phyloP scores from a whole-genome alignment of 192 early-diverging fungal genomes.

The Backusella tarrabulga region DNA sequence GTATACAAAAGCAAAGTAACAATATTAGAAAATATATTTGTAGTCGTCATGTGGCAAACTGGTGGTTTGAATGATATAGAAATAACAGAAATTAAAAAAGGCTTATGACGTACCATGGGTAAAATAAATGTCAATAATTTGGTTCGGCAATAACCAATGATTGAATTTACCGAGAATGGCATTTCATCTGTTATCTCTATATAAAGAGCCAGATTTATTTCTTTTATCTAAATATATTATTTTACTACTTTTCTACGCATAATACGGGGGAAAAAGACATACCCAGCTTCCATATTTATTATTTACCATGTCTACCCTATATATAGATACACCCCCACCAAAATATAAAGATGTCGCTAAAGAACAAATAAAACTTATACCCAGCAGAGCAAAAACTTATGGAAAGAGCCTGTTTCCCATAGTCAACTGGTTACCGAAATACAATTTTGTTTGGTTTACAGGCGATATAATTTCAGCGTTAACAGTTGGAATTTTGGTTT shows the following conservation, averaged over 20 bases:
- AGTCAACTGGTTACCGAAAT: conserved; percentile 47
- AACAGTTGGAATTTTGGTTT: conserved; percentile 69
- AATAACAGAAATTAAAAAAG: neutral
- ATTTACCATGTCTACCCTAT: neutral
- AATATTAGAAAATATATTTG: neutral
- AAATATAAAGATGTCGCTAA: neutral
- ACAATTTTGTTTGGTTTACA: conserved; percentile 52
- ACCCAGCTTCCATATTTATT: neutral
- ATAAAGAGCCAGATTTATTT: neutral
- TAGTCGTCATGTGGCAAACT: neutral
- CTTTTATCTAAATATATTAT: neutral
- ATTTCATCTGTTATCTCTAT: neutral
- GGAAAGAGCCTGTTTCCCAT: conserved; percentile 42
- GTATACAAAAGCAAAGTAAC: neutral
- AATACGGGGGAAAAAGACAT: neutral
- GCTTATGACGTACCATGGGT: neutral
- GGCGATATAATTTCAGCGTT: conserved; percentile 70
- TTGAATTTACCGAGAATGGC: neutral
- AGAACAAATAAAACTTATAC: neutral
- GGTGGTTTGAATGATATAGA: conserved; percentile 1
- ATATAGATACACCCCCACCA: neutral
- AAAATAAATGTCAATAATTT: neutral
- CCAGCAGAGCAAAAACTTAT: neutral
- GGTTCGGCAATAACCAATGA: neutral
- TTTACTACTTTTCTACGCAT: neutral